Conservation (phyloP, 208 protist genomes). For the Wallacemonas collosoma region DNA sequence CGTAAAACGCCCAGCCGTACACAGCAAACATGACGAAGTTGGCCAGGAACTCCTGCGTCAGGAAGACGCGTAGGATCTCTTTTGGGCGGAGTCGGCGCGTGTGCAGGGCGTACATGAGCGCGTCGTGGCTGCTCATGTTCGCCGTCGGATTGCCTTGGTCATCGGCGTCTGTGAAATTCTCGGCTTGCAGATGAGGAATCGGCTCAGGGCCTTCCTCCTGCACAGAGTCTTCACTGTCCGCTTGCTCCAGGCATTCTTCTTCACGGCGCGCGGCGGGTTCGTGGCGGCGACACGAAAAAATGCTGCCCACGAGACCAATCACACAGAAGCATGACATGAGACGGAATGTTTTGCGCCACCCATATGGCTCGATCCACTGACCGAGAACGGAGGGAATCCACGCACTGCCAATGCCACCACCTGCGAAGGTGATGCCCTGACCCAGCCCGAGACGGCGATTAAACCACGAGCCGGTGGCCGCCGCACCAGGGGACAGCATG, state of each 20-base stretch:
- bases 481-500: constrained; percentile 79
- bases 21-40: constrained; percentile 84
- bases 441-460: constrained; percentile 49
- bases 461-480: constrained; percentile 79
- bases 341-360: constrained; percentile 83
- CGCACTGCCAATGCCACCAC: constrained; percentile 73
- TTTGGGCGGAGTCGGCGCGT: constrained; percentile 39
- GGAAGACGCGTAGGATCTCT: constrained; percentile 53
- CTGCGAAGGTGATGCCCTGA: constrained; percentile 80
- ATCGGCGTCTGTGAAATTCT: background rate
- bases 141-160: constrained; percentile 7
- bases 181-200: background rate
- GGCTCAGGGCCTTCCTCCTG: constrained; percentile 5
- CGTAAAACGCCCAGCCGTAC: constrained; percentile 82
- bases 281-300: constrained; percentile 61
- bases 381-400: constrained; percentile 70
- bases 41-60: constrained; percentile 55
- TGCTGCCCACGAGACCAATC: constrained; percentile 67
- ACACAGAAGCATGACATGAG: constrained; percentile 78
- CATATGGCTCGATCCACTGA: constrained; percentile 64
- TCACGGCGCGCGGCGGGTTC: background rate
- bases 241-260: constrained; percentile 18
- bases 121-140: constrained; percentile 18
- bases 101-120: constrained; percentile 52
- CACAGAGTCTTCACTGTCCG: constrained; percentile 6